A percentile compares a stretch with the other conserved stretches of the same genome.
These are phyloP conservation scores for Ophiostoma australiae DNA, from an alignment of 2,329 filamentous ascomycete species.

Conservation along the genomic window DNA sequence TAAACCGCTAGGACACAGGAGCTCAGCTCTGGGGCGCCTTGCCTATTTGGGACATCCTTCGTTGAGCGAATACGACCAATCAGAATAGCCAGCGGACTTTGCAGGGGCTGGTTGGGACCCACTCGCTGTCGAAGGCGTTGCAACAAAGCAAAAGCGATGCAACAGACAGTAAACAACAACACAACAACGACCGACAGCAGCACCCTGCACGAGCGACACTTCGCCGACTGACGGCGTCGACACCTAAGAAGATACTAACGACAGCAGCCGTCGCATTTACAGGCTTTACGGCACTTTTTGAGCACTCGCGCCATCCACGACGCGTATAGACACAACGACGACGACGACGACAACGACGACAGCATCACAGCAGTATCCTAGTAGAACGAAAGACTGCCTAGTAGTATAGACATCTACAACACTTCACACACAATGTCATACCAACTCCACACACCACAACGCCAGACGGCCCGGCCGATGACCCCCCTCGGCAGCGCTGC, in stretches of 20 bases:
- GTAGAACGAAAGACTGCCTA: not conserved
- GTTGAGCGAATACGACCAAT: not conserved
- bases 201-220: constrained; percentile 10
- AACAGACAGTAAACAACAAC: not conserved
- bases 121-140: not conserved
- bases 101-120: not conserved
- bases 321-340: constrained; percentile 7
- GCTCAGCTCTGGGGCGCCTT: not conserved
- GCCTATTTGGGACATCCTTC: not conserved
- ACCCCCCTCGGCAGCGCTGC: constrained; percentile 5
- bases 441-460: constrained; percentile 21
- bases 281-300: not conserved
- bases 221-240: constrained; percentile 9
- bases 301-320: not conserved
- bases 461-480: constrained; percentile 17
- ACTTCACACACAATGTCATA: not conserved
- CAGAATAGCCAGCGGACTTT: not conserved
- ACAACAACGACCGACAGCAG: not conserved
- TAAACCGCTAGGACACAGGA: not conserved
- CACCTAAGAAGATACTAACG: not conserved
- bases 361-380: not conserved
- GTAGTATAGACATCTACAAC: not conserved
- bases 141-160: constrained; percentile 12
- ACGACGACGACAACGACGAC: not conserved
- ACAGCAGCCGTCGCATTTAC: not conserved